These are phyloP conservation scores for Alloteropsis semialata DNA, from an alignment of 176 grass and related monocot species.

Conservation along the genomic window DNA sequence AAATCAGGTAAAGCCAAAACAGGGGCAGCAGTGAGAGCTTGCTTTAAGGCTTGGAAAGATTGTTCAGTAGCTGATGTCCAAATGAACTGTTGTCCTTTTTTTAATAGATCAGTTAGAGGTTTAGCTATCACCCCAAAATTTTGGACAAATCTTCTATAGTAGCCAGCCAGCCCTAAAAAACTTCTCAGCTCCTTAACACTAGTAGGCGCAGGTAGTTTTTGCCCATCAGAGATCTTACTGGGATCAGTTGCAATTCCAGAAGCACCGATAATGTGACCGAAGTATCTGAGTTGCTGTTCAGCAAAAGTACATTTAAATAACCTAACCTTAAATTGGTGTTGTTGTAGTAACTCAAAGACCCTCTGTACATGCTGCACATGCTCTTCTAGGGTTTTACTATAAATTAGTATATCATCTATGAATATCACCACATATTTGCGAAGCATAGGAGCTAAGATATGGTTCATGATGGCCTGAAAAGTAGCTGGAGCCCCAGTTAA, in stretches of 20 bases:
- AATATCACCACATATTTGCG: neutral
- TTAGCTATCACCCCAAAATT: neutral
- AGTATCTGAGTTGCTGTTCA: neutral
- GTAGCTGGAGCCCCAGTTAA: neutral
- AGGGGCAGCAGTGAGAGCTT: neutral
- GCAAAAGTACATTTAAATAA: neutral
- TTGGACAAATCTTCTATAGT: neutral
- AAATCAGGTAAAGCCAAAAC: neutral
- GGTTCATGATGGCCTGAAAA: neutral
- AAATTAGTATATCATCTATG: neutral
- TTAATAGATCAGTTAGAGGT: neutral
- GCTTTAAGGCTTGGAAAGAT: neutral
- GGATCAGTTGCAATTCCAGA: neutral
- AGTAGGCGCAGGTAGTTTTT: neutral
- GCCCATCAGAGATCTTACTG: accelerated
- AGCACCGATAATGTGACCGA: neutral
- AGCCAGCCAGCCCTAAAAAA: neutral
- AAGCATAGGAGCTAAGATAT: neutral
- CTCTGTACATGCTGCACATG: neutral
- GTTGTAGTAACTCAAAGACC: neutral
- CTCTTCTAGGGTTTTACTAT: neutral
- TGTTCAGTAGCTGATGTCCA: neutral
- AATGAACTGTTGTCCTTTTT: neutral
- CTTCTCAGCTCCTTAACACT: neutral
- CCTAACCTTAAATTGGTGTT: neutral